Conservation (phyloP, 768 basidiomycete species). For the Amyloporia xantha region DNA sequence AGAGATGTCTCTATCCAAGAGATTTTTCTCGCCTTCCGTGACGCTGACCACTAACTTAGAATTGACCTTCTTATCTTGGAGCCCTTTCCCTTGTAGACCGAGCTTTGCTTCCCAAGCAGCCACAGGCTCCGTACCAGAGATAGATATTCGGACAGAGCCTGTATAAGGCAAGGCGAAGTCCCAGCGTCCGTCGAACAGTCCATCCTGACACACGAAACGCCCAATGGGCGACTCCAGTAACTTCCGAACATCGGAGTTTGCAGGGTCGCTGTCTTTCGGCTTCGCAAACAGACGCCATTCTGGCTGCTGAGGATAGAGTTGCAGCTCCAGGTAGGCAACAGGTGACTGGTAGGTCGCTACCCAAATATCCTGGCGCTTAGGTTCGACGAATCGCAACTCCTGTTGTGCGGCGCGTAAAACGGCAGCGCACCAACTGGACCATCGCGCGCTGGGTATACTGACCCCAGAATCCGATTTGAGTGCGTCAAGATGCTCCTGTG, state of each 20-base stretch:
- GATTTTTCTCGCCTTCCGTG: slow-evolving; percentile 33
- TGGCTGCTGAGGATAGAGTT: slow-evolving; percentile 66
- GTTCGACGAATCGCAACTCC: slow-evolving; percentile 76
- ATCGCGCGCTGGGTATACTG: slow-evolving; percentile 47
- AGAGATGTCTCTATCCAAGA: slow-evolving; percentile 74
- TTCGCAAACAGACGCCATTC: slow-evolving; percentile 85
- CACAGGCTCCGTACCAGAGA: slow-evolving; percentile 63
- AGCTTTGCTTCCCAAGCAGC: slow-evolving; percentile 83
- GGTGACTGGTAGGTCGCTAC: slow-evolving; percentile 71
- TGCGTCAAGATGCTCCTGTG: slow-evolving; percentile 42
- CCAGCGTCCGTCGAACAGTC: slow-evolving; percentile 69
- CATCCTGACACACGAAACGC: slow-evolving; percentile 50
- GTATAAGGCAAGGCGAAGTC: slow-evolving; percentile 68
- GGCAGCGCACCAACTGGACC: slow-evolving; percentile 65
- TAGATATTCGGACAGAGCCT: slow-evolving; percentile 48
- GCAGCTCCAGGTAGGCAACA: slow-evolving; percentile 64
- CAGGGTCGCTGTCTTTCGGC: slow-evolving; percentile 60
- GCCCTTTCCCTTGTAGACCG: slow-evolving; percentile 60
- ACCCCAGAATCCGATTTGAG: slow-evolving; percentile 36
- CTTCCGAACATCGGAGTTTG: slow-evolving; percentile 73
- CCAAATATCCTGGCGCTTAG: slow-evolving; percentile 89
- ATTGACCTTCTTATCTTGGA: slow-evolving; percentile 62
- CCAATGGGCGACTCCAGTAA: slow-evolving; percentile 69
- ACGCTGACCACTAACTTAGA: slow-evolving; percentile 61
- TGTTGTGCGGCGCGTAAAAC: slow-evolving; percentile 50